phyloP scores from a whole-genome alignment of 768 basidiomycete species.

The Macrolepiota fuliginosa region DNA sequence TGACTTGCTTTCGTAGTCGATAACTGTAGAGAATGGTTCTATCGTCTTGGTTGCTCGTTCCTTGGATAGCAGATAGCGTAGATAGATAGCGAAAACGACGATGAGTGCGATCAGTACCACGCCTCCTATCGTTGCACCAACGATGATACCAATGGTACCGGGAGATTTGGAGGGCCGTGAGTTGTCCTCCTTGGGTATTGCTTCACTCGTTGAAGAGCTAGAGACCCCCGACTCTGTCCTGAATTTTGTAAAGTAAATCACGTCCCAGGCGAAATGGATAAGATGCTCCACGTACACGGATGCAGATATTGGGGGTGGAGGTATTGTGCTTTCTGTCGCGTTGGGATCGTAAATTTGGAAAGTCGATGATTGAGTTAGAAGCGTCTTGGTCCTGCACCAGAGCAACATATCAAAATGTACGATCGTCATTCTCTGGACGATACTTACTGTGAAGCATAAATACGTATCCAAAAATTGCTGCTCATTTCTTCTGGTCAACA shows the following conservation, averaged over 20 bases:
- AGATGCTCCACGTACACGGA: not conserved
- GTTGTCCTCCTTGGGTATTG: not conserved
- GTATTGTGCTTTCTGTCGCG: not conserved
- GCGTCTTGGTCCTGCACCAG: not conserved
- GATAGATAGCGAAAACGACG: not conserved
- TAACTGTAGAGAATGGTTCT: not conserved
- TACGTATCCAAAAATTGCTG: slow-evolving; percentile 6
- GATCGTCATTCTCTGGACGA: not conserved
- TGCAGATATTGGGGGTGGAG: not conserved
- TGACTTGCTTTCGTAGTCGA: not conserved
- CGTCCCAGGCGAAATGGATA: too few species aligned
- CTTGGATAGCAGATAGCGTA: not conserved
- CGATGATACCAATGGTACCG: not conserved
- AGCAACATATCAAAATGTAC: not conserved
- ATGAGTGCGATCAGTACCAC: not conserved
- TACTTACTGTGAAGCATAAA: not conserved
- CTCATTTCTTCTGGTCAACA: not conserved
- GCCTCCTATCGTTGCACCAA: not conserved
- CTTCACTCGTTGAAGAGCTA: not conserved
- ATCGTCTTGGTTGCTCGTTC: not conserved
- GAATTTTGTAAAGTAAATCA: too few species aligned
- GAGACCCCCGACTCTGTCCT: not conserved
- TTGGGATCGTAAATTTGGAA: slow-evolving; percentile 1
- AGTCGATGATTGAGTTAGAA: not conserved
- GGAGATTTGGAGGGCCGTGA: not conserved